Percentiles rank a stretch among this genome's conserved stretches.
These are phyloP conservation scores for Solanum hybrid DNA, from an alignment of 305 asterid genomes.

Conservation along the genomic window DNA sequence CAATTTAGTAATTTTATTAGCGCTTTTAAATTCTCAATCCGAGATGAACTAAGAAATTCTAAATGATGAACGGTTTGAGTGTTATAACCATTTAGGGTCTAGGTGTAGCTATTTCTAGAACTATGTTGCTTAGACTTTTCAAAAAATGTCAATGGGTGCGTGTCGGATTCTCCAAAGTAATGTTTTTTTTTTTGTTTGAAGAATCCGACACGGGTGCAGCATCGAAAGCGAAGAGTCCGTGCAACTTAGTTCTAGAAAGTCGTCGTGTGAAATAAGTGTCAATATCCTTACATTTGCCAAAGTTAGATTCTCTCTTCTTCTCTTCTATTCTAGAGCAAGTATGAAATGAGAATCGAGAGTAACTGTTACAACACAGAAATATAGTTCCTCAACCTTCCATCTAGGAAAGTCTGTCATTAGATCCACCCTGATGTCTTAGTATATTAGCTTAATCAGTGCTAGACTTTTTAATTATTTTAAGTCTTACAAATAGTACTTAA, in stretches of 20 bases:
- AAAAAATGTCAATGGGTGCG: not conserved
- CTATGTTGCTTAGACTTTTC: not conserved
- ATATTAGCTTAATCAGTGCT: not conserved
- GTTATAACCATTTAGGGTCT: not conserved
- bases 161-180: not conserved
- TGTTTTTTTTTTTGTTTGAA: no score
- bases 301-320: not conserved
- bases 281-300: not conserved
- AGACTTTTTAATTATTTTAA: not conserved
- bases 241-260: not conserved
- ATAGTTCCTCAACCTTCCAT: not conserved
- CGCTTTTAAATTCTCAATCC: not conserved
- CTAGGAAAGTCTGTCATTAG: not conserved
- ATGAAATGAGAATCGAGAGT: not conserved
- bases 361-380: not conserved
- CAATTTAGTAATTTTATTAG: not conserved
- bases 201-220: not conserved
- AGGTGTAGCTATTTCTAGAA: not conserved
- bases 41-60: not conserved
- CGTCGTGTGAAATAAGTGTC: not conserved
- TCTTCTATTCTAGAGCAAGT: not conserved
- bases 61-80: not conserved
- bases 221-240: not conserved
- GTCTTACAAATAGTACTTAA: not conserved
- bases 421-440: not conserved